Evolutionary conservation across 1,139 yeast genomes (phyloP).

Genomic region (Diutina mesorugosa): DNA sequence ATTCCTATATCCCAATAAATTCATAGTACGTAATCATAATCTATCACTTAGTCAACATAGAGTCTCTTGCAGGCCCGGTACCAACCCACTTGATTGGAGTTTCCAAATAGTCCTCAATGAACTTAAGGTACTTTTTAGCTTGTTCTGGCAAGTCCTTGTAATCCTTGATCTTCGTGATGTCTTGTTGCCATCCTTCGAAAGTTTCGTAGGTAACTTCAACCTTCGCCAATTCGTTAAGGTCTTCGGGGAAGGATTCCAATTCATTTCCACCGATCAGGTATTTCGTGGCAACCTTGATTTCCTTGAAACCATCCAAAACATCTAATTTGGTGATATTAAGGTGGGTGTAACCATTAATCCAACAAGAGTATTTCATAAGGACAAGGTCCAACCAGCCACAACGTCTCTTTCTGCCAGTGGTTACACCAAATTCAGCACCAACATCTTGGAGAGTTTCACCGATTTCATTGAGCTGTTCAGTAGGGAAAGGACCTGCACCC

Average conservation of each 20-base stretch:
- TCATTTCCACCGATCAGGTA: slow-evolving; percentile 69
- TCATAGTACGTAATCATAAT: background rate
- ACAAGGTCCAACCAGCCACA: slow-evolving; percentile 99
- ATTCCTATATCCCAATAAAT: background rate
- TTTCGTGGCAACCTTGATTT: slow-evolving; percentile 75
- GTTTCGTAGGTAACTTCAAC: slow-evolving; percentile 87
- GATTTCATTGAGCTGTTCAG: slow-evolving; percentile 80
- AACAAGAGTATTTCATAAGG: slow-evolving; percentile 78
- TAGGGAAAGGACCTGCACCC: slow-evolving; percentile 99
- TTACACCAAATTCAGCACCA: slow-evolving; percentile 96
- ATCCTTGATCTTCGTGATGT: slow-evolving; percentile 57
- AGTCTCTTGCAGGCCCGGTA: slow-evolving; percentile 94
- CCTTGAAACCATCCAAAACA: slow-evolving; percentile 80
- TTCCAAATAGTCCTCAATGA: slow-evolving; percentile 68
- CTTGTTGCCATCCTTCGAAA: slow-evolving; percentile 88
- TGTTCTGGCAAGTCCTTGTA: slow-evolving; percentile 78
- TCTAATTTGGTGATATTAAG: slow-evolving; percentile 89
- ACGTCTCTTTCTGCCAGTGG: slow-evolving; percentile 98
- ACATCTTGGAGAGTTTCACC: slow-evolving; percentile 84
- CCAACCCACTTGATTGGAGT: slow-evolving; percentile 97
- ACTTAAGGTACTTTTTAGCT: slow-evolving; percentile 73
- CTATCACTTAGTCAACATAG: slow-evolving; percentile 37
- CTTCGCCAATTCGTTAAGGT: slow-evolving; percentile 63
- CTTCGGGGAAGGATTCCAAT: slow-evolving; percentile 83
- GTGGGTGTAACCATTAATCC: slow-evolving; percentile 89